phyloP scores from a whole-genome alignment of 1,284 basidiomycete genomes.

The Ustilago sp. region DNA sequence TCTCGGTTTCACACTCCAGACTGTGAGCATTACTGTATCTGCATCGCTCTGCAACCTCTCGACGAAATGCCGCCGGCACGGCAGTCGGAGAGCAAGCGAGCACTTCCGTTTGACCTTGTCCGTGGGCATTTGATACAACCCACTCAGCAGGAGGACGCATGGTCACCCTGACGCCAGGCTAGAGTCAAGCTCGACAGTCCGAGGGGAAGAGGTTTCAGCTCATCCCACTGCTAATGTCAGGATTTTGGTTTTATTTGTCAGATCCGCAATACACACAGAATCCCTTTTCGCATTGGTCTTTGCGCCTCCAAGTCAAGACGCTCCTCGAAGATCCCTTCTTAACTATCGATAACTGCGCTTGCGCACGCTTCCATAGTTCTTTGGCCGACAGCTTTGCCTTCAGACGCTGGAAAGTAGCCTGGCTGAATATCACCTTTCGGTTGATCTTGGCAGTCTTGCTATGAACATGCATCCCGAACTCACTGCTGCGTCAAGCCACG shows the following conservation, averaged over 20 bases:
- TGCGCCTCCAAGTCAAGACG: neutral
- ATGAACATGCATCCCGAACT: neutral
- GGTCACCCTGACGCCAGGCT: neutral
- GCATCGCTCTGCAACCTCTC: neutral
- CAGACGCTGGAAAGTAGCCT: neutral
- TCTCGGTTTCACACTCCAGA: slow-evolving; percentile 9
- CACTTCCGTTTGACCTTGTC: neutral
- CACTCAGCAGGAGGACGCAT: neutral
- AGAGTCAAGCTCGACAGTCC: neutral
- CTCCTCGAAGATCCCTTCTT: neutral
- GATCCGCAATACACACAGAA: neutral
- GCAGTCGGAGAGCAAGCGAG: slow-evolving; percentile 2
- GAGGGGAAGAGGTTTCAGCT: too few species aligned
- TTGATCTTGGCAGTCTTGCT: neutral
- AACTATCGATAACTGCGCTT: neutral
- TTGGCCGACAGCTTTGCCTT: slow-evolving; percentile 1
- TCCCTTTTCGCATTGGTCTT: neutral
- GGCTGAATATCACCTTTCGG: neutral
- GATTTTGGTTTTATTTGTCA: neutral
- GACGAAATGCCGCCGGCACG: slow-evolving; percentile 10
- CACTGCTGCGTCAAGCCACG: neutral
- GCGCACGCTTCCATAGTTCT: neutral
- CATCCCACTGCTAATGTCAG: too few species aligned
- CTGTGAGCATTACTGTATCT: neutral
- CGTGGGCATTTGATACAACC: neutral